phyloP scores from a whole-genome alignment of 208 protist genomes.

The Trypanosoma boissoni region DNA sequence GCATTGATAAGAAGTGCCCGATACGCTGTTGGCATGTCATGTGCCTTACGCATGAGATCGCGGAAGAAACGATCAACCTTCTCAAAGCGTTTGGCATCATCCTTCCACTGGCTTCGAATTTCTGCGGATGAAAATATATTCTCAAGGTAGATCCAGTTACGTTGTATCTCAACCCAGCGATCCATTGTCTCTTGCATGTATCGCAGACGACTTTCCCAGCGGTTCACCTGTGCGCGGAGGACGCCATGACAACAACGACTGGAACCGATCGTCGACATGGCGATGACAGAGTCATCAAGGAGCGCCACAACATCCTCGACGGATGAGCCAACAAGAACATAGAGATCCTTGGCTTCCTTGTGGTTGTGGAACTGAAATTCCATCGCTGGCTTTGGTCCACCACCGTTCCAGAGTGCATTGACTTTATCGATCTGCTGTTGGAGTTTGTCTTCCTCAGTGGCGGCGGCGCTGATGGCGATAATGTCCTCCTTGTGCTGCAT shows the following conservation, averaged over 20 bases:
- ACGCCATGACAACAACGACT: conserved; percentile 91
- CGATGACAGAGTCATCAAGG: conserved; percentile 90
- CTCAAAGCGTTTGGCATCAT: conserved; percentile 94
- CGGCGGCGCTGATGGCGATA: conserved; percentile 88
- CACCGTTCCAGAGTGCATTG: conserved; percentile 89
- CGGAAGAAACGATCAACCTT: conserved; percentile 93
- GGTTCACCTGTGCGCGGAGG: conserved; percentile 91
- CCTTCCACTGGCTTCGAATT: conserved; percentile 96
- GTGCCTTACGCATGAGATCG: conserved; percentile 93
- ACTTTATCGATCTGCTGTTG: conserved; percentile 96
- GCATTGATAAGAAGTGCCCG: conserved; percentile 86
- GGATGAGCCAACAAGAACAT: conserved; percentile 81
- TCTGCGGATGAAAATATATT: conserved; percentile 95
- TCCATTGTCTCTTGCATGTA: conserved; percentile 95
- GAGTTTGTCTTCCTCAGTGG: conserved; percentile 96
- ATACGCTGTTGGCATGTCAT: conserved; percentile 90
- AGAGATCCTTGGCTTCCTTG: conserved; percentile 93
- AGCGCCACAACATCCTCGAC: conserved; percentile 94
- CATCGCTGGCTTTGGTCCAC: conserved; percentile 87
- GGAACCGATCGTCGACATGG: conserved; percentile 92
- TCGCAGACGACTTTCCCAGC: conserved; percentile 92
- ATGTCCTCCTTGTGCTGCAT: conserved; percentile 88
- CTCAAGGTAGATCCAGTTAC: conserved; percentile 96
- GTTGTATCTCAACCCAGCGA: conserved; percentile 94
- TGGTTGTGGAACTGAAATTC: conserved; percentile 93